Evolutionary conservation across 768 basidiomycete genomes (phyloP).

Genomic region (Tricholoma hemisulphureum): DNA sequence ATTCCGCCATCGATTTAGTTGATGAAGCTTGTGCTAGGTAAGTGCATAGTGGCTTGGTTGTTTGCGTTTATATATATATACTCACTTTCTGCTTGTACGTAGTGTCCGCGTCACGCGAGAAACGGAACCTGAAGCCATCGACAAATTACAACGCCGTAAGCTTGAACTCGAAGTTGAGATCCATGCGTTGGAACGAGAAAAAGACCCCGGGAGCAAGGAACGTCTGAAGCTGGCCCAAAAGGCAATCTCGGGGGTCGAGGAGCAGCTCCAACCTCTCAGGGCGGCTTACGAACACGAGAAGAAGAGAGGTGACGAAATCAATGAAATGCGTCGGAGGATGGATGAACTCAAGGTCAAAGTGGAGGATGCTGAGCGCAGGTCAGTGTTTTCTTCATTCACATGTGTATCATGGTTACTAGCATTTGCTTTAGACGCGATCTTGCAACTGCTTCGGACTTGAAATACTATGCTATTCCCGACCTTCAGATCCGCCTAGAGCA

Average conservation of each 20-base stretch:
- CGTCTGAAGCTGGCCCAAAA: constrained; percentile 72
- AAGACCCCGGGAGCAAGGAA: constrained; percentile 85
- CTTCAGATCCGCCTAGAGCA: constrained; percentile 68
- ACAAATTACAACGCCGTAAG: constrained; percentile 83
- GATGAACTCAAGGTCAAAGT: constrained; percentile 91
- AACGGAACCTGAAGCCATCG: constrained; percentile 91
- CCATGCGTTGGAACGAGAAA: constrained; percentile 91
- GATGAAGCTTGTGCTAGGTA: constrained; percentile 91
- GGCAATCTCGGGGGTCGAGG: constrained; percentile 79
- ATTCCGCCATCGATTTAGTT: constrained; percentile 87
- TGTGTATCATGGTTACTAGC: constrained; percentile 11
- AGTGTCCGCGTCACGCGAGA: constrained; percentile 91
- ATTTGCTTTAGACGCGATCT: constrained; percentile 55
- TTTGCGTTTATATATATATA: neutral
- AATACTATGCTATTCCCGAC: constrained; percentile 91
- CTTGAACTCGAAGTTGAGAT: constrained; percentile 93
- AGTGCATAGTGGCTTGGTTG: constrained; percentile 19
- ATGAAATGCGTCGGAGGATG: constrained; percentile 71
- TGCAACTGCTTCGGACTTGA: constrained; percentile 79
- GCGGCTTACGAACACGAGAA: constrained; percentile 89
- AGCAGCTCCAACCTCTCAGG: constrained; percentile 77
- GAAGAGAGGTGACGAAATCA: constrained; percentile 76
- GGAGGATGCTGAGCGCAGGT: constrained; percentile 88
- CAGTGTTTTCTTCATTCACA: constrained; percentile 24
- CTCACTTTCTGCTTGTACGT: constrained; percentile 5